A percentile compares a stretch with the other conserved stretches of the same genome.
Evolutionary conservation across 345 rosid species (phyloP).

Genomic region (Boechera retrofracta): DNA sequence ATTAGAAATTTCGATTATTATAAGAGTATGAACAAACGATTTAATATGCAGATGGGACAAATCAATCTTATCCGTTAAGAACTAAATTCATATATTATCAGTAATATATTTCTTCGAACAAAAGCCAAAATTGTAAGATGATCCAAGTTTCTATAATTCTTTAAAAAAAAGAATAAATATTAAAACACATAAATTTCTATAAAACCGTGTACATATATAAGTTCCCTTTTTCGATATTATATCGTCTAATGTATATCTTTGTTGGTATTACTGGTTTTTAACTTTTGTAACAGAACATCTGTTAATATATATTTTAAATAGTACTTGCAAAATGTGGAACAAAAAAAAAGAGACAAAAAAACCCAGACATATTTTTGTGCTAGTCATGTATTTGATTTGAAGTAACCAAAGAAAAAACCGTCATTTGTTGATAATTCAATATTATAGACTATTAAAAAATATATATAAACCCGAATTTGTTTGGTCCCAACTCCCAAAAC

Average conservation of each 20-base stretch:
- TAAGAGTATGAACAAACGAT: neutral
- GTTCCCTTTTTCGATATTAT: neutral
- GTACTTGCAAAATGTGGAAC: neutral
- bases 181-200: too few species aligned
- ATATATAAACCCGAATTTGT: neutral
- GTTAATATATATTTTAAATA: neutral
- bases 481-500: neutral
- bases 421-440: neutral
- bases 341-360: too few species aligned
- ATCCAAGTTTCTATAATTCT: too few species aligned
- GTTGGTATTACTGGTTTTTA: neutral
- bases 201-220: neutral
- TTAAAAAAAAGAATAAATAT: too few species aligned
- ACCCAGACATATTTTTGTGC: too few species aligned
- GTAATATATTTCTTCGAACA: too few species aligned
- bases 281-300: neutral
- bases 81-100: neutral
- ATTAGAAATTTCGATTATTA: conserved; percentile 2
- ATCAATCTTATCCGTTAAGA: conserved; percentile 13
- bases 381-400: neutral
- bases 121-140: too few species aligned
- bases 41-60: conserved; percentile 5
- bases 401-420: neutral
- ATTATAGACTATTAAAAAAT: neutral
- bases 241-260: neutral